Base-by-base conservation (phyloP, 169 alveolate species). In the Toxoplasma gondii region DNA sequence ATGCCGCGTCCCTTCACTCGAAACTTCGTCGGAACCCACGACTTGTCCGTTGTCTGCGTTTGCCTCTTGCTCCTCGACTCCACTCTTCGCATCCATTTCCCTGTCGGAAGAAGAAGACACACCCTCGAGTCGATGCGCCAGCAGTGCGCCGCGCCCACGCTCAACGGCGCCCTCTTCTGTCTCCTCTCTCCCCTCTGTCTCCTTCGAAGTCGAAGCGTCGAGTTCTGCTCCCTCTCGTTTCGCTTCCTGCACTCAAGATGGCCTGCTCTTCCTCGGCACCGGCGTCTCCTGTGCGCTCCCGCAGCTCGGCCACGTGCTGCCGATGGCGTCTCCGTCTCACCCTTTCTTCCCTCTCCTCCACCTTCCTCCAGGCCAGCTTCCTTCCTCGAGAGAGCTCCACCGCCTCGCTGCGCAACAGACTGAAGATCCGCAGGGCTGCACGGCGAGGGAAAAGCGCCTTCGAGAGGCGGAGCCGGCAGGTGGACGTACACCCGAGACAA, bases 271-370 rank as follows among this genome's bases (percentile, higher is more conserved):
- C 44, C 64, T 88, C 27, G 93, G 93, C 44, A 45, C 93, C 5
- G 93, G 93, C 7, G 93, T 53, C 29, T 88, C 93, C 24, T 53
- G 82, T 41, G 70, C 93, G 36, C 31, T 88, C 12, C 93, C 93
- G 27, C 93, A 88, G 36, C 93, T 88, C 43, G 78, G 49, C 22
- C 93, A 88, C 38, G 83, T 88, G 24, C 93, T 88, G 45, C 64
- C 93, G n/a, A 38, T 88, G 38, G 70, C 86, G 34, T 43, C n/a
- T n/a, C 86, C 93, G 7, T 39, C 45, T 24, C 93, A 88, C 64
- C 93, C 93, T 24, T 88, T 58, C 64, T 34, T 53, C 64, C 93
- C 64, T 39, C 34, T 64, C 38, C 54, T 82, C 24, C 90, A 39
- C 39, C 19, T 82, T 38, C 90, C 90, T 19, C 7, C 41, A 5